Percentiles rank a stretch among this genome's conserved stretches.
phyloP scores from a whole-genome alignment of 2,329 filamentous ascomycete species.

The Cryphonectria carpinicola region DNA sequence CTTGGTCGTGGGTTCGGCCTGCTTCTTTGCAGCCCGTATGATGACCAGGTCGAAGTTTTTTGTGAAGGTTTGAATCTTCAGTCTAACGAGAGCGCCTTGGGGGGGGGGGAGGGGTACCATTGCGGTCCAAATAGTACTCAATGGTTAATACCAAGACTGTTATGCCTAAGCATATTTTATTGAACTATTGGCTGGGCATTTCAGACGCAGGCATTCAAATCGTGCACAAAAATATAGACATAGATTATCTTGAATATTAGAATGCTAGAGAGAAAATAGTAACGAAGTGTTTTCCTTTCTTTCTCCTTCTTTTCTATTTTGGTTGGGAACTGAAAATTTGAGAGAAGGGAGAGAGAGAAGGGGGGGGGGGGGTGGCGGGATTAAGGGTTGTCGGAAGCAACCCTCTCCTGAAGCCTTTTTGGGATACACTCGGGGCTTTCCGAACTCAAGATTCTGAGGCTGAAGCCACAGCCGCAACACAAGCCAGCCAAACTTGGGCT shows the following conservation, averaged over 20 bases:
- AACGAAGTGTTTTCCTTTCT: too few relatives aligned
- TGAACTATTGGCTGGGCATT: not conserved
- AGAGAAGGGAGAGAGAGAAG: too few relatives aligned
- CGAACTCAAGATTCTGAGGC: not conserved
- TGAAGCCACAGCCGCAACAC: not conserved
- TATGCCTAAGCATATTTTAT: not conserved
- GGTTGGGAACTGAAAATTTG: too few relatives aligned
- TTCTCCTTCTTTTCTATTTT: too few relatives aligned
- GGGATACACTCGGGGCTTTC: not conserved
- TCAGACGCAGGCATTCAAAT: too few relatives aligned
- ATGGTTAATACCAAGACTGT: not conserved
- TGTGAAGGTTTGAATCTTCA: constrained; percentile 11
- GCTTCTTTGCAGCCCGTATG: constrained; percentile 20
- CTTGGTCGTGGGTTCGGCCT: constrained; percentile 25
- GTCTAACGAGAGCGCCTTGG: not conserved
- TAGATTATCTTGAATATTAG: not conserved
- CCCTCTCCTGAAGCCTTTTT: not conserved
- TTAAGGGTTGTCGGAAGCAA: not conserved
- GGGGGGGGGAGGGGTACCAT: not conserved
- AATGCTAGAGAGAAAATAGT: not conserved
- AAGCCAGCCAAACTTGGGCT: not conserved
- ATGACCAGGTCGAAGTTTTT: constrained; percentile 15
- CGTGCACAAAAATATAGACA: not conserved
- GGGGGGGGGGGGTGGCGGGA: too few relatives aligned
- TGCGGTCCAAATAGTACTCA: not conserved